Conservation (phyloP, 768 basidiomycete genomes). For the Boletus rubropictus region DNA sequence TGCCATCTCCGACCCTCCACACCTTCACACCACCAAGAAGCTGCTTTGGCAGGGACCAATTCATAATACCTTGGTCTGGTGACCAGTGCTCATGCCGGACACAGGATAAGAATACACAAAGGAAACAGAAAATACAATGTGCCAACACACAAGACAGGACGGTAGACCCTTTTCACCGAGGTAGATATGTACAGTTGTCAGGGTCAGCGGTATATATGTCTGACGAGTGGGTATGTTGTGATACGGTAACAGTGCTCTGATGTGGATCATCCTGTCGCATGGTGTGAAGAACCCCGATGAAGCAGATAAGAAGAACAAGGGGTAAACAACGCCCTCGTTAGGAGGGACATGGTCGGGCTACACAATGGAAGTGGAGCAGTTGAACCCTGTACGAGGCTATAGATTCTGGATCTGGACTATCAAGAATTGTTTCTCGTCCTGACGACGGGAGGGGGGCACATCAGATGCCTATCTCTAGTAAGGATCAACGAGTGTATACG, state of each 20-base stretch:
- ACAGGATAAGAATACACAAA: no score
- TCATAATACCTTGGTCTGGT: no score
- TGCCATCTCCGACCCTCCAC: no score
- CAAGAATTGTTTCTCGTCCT: constrained; percentile 95
- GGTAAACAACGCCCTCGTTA: neutral
- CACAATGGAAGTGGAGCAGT: neutral
- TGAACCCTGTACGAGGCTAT: constrained; percentile 29
- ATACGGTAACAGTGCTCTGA: constrained; percentile 3
- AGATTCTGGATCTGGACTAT: constrained; percentile 86
- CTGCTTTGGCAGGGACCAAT: no score
- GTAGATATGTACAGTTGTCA: constrained; percentile 3
- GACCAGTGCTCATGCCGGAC: no score
- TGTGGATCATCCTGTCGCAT: neutral
- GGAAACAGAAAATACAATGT: neutral
- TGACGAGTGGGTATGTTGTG: constrained; percentile 6
- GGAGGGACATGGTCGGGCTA: neutral
- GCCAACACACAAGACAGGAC: neutral
- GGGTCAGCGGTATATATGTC: constrained; percentile 6
- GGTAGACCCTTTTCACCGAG: neutral
- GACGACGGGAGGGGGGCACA: neutral
- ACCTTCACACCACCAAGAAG: no score
- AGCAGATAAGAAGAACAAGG: constrained; percentile 7
- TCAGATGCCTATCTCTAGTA: neutral
- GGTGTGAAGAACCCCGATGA: neutral
- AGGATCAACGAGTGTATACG: constrained; percentile 15